Evolutionary conservation across 2,329 filamentous ascomycete species (phyloP), one percentile per base, ranked within the genome.

Genomic region (Xylariaceae sp.): DNA sequence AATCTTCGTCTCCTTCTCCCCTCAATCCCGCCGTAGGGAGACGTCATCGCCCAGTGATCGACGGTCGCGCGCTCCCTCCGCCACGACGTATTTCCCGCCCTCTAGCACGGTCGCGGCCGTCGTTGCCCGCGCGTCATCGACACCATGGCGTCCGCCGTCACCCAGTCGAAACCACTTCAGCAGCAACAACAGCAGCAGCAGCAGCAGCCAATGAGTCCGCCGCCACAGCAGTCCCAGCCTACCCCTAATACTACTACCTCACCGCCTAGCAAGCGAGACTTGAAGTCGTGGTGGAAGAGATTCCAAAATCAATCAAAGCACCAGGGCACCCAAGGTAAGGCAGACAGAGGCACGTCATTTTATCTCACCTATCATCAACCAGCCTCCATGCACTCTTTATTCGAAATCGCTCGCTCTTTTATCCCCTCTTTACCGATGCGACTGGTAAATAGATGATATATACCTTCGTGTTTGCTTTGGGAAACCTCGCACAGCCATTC

Each of bases 221-320:
- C 67, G 20, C 66, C 64, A 42, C 63, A 68, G 40, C 56, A 52
- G 23, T 57, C 57, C n/a, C 66, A 63, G 49, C 43, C 56, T 47
- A n/a, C 54, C 44, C 46, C 73, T 71, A 74, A 76, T 74, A 68
- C 81, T 74, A 68, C 81, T 72, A 71, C 81, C 72, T 91, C 90
- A 42, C 90, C 90, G 52, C 91, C 91, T 26, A 91, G 87, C 64
- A 96, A 89, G 78, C 87, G 91, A 72, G 92, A 96, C 73, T 80
- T 98, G 66, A 89, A 92, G 66, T 96, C 90, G 57, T 99, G 95
- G 95, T 98, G 95, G 95, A 96, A 92, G 76, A 87, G 88, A 68
- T 98, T 99, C 78, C 95, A 95, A 77, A 84, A 89, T 51, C 79
- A 82, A 44, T 75, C 79, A 40, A 85, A 80, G 67, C 79, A 81